Base-by-base conservation (phyloP, 2,329 filamentous ascomycete species). In the Hawksworthiomyces lignivorus region DNA sequence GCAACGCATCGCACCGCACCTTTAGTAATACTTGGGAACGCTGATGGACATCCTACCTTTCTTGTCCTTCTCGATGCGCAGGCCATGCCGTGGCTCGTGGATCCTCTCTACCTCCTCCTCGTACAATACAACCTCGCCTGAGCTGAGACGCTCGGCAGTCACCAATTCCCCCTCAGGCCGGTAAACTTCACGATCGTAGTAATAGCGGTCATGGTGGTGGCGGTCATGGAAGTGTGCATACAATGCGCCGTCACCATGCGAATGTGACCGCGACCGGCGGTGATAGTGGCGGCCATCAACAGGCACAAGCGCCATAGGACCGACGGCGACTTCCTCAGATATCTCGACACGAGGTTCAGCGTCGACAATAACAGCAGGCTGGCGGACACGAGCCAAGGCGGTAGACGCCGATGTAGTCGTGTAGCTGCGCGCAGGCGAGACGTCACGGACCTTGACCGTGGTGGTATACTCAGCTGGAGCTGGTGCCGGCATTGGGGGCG, bases 41-140 rank as follows among this genome's bases (percentile, higher is more conserved):
- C 84, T 85, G 68, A 89, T 80, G 71, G 81, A 78, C 79, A 92
- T 81, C 84, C 82, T 92, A 94, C 89, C 88, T 88, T 86, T 92
- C 72, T 83, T 83, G 68, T 96, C 87, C 72, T 84, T 87, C 67
- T 87, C 84, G 55, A 95, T 79, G 53, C 83, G 72, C 49, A 84
- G 69, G 41, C 75, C 75, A 58, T 67, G 73, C 56, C 65, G 65
- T 36, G 68, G 65, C 54, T 73, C 70, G 50, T 73, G 67, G 39
- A 76, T 60, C 54, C 63, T 68, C 61, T 80, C 74, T 50, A 80
- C 61, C 53, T 69, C 60, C 51, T 80, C 72, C 63, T 78, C 71
- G 48, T 80, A 82, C 32, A 85, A 60, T 34, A 85, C 70, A 26
- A 86, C 57, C 50, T 80, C 72, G 35, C 75, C 80, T 41, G 79